phyloP scores from a whole-genome alignment of 164 flowering plant species.

The Nymphaea colorata region DNA sequence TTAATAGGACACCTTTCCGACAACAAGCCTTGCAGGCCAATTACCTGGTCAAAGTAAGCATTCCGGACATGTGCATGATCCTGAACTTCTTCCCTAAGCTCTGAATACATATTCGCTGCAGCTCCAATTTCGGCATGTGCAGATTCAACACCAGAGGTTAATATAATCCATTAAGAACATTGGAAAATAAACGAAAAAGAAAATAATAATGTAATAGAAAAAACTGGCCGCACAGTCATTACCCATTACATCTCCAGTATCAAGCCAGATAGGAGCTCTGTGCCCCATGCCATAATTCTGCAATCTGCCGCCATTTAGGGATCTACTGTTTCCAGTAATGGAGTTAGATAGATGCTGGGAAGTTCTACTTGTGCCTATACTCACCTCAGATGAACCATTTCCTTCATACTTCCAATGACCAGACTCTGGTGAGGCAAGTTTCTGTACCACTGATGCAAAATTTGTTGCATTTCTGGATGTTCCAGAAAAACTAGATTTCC shows the following conservation, averaged over 20 bases:
- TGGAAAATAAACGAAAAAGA: constrained; percentile 16
- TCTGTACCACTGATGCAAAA: constrained; percentile 90
- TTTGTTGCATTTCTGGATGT: constrained; percentile 53
- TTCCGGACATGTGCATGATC: constrained; percentile 92
- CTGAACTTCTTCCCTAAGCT: constrained; percentile 87
- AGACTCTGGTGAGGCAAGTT: constrained; percentile 71
- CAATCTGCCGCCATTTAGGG: constrained; percentile 41
- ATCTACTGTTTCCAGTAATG: constrained; percentile 43
- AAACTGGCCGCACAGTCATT: constrained; percentile 16
- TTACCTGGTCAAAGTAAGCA: constrained; percentile 94
- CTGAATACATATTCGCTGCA: constrained; percentile 91
- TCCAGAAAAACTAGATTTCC: constrained; percentile 46
- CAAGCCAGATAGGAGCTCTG: constrained; percentile 82
- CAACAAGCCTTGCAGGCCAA: no score
- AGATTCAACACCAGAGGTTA: not conserved
- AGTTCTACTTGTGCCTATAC: constrained; percentile 72
- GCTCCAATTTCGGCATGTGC: constrained; percentile 24
- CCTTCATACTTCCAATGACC: constrained; percentile 72
- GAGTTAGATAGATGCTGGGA: constrained; percentile 47
- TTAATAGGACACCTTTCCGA: no score
- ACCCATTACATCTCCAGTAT: constrained; percentile 99
- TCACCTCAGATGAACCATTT: constrained; percentile 43
- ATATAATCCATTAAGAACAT: constrained; percentile 8
- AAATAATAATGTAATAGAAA: not conserved
- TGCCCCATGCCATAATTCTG: constrained; percentile 57